phyloP scores from a whole-genome alignment of 1,284 basidiomycete genomes.

The Vanrija sp. region DNA sequence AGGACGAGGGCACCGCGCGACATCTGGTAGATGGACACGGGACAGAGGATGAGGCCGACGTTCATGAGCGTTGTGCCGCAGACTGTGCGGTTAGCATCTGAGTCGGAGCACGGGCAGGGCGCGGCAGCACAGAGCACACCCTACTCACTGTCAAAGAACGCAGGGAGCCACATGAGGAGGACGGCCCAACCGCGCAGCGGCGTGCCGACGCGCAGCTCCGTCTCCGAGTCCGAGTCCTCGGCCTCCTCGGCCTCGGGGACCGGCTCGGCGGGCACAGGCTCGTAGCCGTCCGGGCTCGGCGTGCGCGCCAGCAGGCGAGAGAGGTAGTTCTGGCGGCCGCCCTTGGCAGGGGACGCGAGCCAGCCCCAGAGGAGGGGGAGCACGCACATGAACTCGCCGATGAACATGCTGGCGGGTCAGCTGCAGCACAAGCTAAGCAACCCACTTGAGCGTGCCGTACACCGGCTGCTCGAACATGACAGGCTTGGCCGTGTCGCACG shows the following conservation, averaged over 20 bases:
- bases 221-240: slow-evolving; percentile 15
- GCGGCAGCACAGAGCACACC: not conserved
- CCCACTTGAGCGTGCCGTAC: slow-evolving; percentile 88
- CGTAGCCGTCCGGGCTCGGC: slow-evolving; percentile 22
- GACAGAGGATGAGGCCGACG: slow-evolving; percentile 87
- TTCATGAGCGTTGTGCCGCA: slow-evolving; percentile 74
- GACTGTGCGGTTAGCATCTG: slow-evolving; percentile 22
- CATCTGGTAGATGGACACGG: slow-evolving; percentile 98
- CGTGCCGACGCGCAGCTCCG: slow-evolving; percentile 5
- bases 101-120: too few species aligned
- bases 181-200: slow-evolving; percentile 36
- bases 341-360: slow-evolving; percentile 7
- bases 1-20: slow-evolving; percentile 92
- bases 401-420: slow-evolving; percentile 53
- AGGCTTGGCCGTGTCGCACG: slow-evolving; percentile 59
- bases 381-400: slow-evolving; percentile 89
- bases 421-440: slow-evolving; percentile 44
- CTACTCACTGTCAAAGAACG: slow-evolving; percentile 48
- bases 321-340: slow-evolving; percentile 1
- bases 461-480: slow-evolving; percentile 80
- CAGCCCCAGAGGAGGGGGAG: slow-evolving; percentile 69
- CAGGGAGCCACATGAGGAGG: slow-evolving; percentile 48
- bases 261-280: slow-evolving; percentile 44
- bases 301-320: slow-evolving; percentile 2
- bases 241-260: slow-evolving; percentile 23